phyloP scores from a whole-genome alignment of 257 asterid genomes.

The Gynochthodes officinalis region DNA sequence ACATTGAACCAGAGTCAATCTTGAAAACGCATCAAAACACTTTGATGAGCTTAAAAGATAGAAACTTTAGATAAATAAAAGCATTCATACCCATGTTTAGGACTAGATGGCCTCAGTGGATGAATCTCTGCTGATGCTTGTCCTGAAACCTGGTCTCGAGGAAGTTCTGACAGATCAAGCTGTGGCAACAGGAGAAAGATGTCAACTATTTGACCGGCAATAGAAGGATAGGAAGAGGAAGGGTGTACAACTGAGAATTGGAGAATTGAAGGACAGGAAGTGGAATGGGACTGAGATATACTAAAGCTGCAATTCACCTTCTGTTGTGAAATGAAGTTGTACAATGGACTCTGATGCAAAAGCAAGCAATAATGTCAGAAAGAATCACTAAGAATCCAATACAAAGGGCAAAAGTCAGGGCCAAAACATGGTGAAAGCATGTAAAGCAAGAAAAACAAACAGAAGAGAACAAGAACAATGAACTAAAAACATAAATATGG shows the following conservation, averaged over 20 bases:
- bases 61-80: slow-evolving; percentile 11
- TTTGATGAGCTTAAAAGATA: slow-evolving; percentile 7
- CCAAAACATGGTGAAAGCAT: slow-evolving; percentile 5
- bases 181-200: slow-evolving; percentile 34
- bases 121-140: slow-evolving; percentile 57
- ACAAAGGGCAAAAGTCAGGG: slow-evolving; percentile 10
- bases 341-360: slow-evolving; percentile 74
- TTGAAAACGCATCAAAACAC: slow-evolving; percentile 9
- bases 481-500: slow-evolving; percentile 16
- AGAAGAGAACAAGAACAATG: slow-evolving; percentile 16
- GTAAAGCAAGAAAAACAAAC: slow-evolving; percentile 11
- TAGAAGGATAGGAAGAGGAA: slow-evolving; percentile 1
- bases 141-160: slow-evolving; percentile 81
- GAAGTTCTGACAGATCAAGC: slow-evolving; percentile 74
- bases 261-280: neutral
- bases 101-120: slow-evolving; percentile 40
- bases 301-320: slow-evolving; percentile 46
- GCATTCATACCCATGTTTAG: slow-evolving; percentile 45
- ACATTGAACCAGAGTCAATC: slow-evolving; percentile 14
- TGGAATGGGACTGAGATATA: slow-evolving; percentile 16
- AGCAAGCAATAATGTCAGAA: slow-evolving; percentile 10
- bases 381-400: slow-evolving; percentile 18
- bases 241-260: slow-evolving; percentile 10
- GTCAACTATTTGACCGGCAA: neutral
- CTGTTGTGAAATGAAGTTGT: slow-evolving; percentile 69